These are phyloP conservation scores for Diaporthe destruens DNA, from an alignment of 2,329 filamentous ascomycete species.

Conservation along the genomic window DNA sequence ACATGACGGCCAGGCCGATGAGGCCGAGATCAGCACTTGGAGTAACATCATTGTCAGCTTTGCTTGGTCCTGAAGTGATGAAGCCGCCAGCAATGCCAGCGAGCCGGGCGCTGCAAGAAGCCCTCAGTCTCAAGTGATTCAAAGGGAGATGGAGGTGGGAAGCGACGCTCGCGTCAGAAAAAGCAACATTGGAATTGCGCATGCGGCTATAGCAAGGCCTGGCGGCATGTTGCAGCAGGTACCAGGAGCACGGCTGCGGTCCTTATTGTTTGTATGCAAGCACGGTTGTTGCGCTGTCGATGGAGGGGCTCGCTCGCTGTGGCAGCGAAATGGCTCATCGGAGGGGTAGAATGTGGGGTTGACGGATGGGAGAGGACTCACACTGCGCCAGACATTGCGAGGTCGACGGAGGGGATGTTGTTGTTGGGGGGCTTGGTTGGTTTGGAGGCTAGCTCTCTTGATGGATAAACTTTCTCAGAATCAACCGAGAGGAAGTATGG, in stretches of 20 bases:
- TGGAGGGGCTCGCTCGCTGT: slow-evolving; percentile 41
- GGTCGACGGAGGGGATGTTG: slow-evolving; percentile 28
- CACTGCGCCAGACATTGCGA: slow-evolving; percentile 72
- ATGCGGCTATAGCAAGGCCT: not conserved
- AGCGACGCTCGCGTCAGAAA: slow-evolving; percentile 37
- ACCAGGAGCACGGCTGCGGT: not conserved
- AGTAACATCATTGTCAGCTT: slow-evolving; percentile 65
- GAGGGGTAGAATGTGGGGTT: slow-evolving; percentile 50
- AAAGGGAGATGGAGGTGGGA: slow-evolving; percentile 42
- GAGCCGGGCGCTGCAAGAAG: slow-evolving; percentile 75
- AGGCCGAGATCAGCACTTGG: slow-evolving; percentile 89
- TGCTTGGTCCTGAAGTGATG: slow-evolving; percentile 55
- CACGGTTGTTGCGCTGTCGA: slow-evolving; percentile 12
- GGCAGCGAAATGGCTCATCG: slow-evolving; percentile 46
- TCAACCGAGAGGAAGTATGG: slow-evolving; percentile 36
- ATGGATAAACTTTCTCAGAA: slow-evolving; percentile 36
- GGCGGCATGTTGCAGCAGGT: not conserved
- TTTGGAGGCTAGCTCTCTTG: slow-evolving; percentile 31
- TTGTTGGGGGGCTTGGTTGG: slow-evolving; percentile 45
- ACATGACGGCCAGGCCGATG: slow-evolving; percentile 93
- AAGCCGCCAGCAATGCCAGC: slow-evolving; percentile 78
- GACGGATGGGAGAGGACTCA: slow-evolving; percentile 61
- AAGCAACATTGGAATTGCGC: not conserved
- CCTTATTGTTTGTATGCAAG: not conserved
- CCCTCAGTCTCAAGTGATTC: slow-evolving; percentile 51